Conservation (phyloP, 129 eudicot species). For the Flaveria brownii region DNA sequence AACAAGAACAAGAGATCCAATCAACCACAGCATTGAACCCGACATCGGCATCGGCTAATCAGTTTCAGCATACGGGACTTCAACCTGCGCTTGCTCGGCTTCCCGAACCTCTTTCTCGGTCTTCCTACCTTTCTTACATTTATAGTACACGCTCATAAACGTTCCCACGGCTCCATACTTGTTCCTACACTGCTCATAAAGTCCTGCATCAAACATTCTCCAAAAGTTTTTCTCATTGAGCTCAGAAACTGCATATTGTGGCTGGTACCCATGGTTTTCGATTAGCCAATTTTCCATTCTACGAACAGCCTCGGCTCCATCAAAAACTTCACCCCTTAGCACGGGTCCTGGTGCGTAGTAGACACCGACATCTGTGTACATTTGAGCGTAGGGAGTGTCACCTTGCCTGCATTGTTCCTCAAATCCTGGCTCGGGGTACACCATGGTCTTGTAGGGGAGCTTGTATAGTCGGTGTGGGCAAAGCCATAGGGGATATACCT, state of each 20-base stretch:
- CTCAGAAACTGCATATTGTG: slow-evolving; percentile 87
- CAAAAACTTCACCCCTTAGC: slow-evolving; percentile 81
- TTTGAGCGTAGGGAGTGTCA: slow-evolving; percentile 79
- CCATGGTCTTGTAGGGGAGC: slow-evolving; percentile 80
- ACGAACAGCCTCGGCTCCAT: slow-evolving; percentile 74
- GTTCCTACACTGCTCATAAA: slow-evolving; percentile 68
- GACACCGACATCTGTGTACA: slow-evolving; percentile 92
- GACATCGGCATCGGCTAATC: slow-evolving; percentile 18
- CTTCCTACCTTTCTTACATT: slow-evolving; percentile 91
- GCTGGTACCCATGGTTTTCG: slow-evolving; percentile 89
- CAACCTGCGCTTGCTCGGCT: slow-evolving; percentile 78
- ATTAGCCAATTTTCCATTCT: slow-evolving; percentile 77
- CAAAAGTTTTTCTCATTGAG: slow-evolving; percentile 84
- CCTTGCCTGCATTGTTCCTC: slow-evolving; percentile 73
- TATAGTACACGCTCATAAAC: slow-evolving; percentile 91
- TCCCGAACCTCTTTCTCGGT: slow-evolving; percentile 94
- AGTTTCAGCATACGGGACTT: slow-evolving; percentile 65
- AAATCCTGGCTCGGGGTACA: slow-evolving; percentile 87
- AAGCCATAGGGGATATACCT: slow-evolving; percentile 92
- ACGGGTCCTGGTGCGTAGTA: slow-evolving; percentile 91
- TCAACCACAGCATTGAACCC: neutral
- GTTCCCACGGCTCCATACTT: slow-evolving; percentile 90
- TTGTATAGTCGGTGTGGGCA: slow-evolving; percentile 85
- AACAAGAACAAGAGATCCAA: neutral
- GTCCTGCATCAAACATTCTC: slow-evolving; percentile 90